A percentile compares a stretch with the other conserved stretches of the same genome.
Conservation (phyloP, 78 protist species). For the Chrysochromulina tobinii region DNA sequence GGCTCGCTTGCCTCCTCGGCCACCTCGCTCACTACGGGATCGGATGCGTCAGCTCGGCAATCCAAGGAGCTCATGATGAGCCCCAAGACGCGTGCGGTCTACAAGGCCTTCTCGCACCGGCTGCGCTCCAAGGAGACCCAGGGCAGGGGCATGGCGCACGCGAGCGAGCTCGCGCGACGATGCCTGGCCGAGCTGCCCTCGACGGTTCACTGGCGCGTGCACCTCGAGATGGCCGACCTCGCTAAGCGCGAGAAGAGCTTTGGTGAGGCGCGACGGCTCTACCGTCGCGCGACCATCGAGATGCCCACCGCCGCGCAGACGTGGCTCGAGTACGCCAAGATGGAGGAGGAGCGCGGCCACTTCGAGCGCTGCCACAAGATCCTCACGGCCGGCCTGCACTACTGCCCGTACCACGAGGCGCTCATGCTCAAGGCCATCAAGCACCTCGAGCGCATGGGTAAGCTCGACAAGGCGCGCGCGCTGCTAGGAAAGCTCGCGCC, state of each 20-base stretch:
- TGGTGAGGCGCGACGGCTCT: background rate
- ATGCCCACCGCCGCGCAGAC: conserved; percentile 44
- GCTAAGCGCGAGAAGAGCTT: conserved; percentile 8
- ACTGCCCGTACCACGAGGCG: conserved; percentile 74
- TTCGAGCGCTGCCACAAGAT: conserved; percentile 67
- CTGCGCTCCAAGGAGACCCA: background rate
- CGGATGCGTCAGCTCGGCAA: background rate
- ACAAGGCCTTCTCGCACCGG: background rate
- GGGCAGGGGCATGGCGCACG: background rate
- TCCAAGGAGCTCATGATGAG: background rate
- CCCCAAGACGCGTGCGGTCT: background rate
- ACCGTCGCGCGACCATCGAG: background rate
- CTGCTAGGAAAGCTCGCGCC: conserved; percentile 53
- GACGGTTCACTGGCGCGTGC: conserved; percentile 20
- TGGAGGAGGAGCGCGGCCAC: conserved; percentile 84
- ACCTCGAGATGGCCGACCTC: conserved; percentile 32
- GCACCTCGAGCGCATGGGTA: conserved; percentile 74
- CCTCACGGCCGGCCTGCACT: conserved; percentile 66
- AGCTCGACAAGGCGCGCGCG: conserved; percentile 67
- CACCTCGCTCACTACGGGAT: no score
- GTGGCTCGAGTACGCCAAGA: conserved; percentile 88
- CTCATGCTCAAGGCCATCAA: conserved; percentile 70
- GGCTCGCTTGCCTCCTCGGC: no score
- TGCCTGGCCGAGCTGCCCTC: background rate
- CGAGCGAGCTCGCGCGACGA: background rate